A percentile compares a stretch with the other conserved stretches of the same genome.
phyloP scores from a whole-genome alignment of 768 basidiomycete species.

The Suillus subalutaceus region DNA sequence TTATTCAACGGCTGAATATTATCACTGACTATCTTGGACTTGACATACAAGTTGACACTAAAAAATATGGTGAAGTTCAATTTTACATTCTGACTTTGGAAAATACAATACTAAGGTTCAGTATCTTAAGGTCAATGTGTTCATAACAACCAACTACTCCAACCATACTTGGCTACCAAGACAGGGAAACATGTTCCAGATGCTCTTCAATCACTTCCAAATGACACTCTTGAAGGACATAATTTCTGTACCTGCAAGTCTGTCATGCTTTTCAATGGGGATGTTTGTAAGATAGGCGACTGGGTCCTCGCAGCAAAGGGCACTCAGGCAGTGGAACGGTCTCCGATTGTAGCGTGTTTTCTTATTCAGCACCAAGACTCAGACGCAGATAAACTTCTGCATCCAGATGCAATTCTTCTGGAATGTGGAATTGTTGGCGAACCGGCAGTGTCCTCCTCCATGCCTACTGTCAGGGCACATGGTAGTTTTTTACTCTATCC shows the following conservation, averaged over 20 bases:
- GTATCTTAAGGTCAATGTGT: slow-evolving; percentile 4
- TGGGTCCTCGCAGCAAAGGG: neutral
- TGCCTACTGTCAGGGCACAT: neutral
- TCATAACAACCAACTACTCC: neutral
- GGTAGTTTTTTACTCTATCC: neutral
- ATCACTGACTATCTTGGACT: slow-evolving; percentile 5
- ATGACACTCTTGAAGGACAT: neutral
- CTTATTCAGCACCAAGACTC: slow-evolving; percentile 3
- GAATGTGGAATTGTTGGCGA: neutral
- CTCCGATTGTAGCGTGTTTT: neutral
- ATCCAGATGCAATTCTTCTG: slow-evolving; percentile 4
- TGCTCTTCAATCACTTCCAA: neutral
- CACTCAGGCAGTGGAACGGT: neutral
- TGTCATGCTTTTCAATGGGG: neutral
- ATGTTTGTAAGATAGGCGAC: slow-evolving; percentile 4
- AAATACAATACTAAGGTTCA: neutral
- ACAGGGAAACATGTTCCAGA: neutral
- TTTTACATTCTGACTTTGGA: no score
- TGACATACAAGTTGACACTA: neutral
- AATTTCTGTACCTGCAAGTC: slow-evolving; percentile 9
- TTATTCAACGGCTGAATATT: slow-evolving; percentile 6
- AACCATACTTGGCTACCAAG: neutral
- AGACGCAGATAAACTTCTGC: neutral
- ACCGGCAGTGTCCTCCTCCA: neutral
- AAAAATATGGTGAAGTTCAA: no score